Percentiles rank a stretch among this genome's conserved stretches.
These are phyloP conservation scores for Dalbergia oliveri DNA, from an alignment of 306 rosid genomes.

Conservation along the genomic window DNA sequence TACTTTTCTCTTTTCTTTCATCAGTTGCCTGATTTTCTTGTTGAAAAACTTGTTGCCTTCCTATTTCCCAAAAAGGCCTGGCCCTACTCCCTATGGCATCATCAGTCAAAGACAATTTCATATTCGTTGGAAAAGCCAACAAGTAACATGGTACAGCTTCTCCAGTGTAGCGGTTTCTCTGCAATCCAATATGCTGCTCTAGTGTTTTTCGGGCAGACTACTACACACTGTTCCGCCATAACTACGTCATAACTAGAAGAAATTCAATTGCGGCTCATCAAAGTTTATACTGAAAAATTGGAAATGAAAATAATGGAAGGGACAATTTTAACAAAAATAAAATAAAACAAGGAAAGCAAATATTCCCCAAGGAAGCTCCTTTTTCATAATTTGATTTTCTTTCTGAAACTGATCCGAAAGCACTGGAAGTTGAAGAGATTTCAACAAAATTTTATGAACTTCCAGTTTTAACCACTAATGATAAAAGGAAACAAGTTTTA, in stretches of 20 bases:
- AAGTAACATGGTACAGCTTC: no score
- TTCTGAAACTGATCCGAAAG: not conserved
- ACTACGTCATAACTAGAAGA: no score
- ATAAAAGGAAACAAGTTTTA: constrained; percentile 1
- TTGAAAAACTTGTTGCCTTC: not conserved
- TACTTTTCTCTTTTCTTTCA: not conserved
- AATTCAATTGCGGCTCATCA: not conserved
- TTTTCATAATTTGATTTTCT: constrained; percentile 4
- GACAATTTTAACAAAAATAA: not conserved
- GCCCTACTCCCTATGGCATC: not conserved
- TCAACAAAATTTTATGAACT: not conserved
- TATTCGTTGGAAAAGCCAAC: no score
- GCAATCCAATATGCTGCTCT: no score
- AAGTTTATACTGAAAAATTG: not conserved
- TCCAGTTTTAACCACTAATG: not conserved
- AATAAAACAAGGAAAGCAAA: not conserved
- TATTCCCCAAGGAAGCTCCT: constrained; percentile 1
- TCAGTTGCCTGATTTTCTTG: not conserved
- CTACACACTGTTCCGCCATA: no score
- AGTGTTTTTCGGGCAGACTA: no score
- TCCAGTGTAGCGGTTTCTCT: no score
- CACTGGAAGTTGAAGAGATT: not conserved
- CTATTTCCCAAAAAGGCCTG: not conserved
- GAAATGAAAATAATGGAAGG: not conserved
- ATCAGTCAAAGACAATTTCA: not conserved